Conservation (phyloP, 2,329 filamentous ascomycete genomes). For the Cytospora schulzeri region DNA sequence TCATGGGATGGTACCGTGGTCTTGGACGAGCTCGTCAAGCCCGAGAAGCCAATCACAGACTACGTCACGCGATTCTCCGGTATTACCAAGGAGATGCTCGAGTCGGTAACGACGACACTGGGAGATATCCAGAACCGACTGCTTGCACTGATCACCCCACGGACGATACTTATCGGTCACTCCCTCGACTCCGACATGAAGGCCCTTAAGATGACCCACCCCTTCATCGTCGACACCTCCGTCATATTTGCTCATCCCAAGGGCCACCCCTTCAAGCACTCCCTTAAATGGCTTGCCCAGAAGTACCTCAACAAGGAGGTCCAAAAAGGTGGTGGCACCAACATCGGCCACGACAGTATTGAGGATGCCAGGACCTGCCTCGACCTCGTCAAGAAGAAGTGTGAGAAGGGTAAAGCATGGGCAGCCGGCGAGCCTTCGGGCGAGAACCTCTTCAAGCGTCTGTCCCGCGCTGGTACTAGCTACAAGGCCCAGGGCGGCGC, state of each 20-base stretch:
- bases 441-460: slow-evolving; percentile 87
- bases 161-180: slow-evolving; percentile 76
- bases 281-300: slow-evolving; percentile 84
- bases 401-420: slow-evolving; percentile 87
- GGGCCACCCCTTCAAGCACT: slow-evolving; percentile 86
- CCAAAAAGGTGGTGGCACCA: slow-evolving; percentile 71
- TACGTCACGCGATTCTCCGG: slow-evolving; percentile 92
- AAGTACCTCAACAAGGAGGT: slow-evolving; percentile 88
- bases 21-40: slow-evolving; percentile 91
- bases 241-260: slow-evolving; percentile 88
- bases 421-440: slow-evolving; percentile 76
- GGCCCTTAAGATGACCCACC: slow-evolving; percentile 83
- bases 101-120: slow-evolving; percentile 80
- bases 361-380: slow-evolving; percentile 92
- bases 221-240: slow-evolving; percentile 90
- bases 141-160: slow-evolving; percentile 69
- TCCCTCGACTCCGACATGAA: slow-evolving; percentile 82
- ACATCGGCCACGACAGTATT: slow-evolving; percentile 80
- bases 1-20: slow-evolving; percentile 82
- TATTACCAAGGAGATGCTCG: slow-evolving; percentile 84
- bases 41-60: slow-evolving; percentile 82
- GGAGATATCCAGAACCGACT: slow-evolving; percentile 80
- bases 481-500: slow-evolving; percentile 64
- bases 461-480: slow-evolving; percentile 64
- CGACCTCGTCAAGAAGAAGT: slow-evolving; percentile 93